Evolutionary conservation across 2,329 filamentous ascomycete species (phyloP), one percentile per base, ranked within the genome.

Genomic region (Penicillium occitanis): DNA sequence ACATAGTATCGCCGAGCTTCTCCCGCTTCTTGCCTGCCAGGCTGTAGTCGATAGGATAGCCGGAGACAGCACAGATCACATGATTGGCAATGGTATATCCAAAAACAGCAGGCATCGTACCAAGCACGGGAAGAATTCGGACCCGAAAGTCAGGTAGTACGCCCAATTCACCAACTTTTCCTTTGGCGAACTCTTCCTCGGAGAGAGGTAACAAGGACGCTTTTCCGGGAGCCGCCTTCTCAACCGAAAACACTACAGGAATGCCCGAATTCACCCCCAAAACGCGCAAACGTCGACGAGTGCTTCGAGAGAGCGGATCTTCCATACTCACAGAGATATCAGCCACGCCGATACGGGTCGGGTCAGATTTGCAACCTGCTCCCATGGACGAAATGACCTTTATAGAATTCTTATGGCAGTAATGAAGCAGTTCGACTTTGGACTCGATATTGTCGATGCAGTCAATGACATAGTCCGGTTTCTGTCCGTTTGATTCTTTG

Each of bases 401-500:
- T 30, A 98, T 82, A 1, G 85, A 83, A 74, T 92, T 86, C 68
- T 88, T 86, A 75, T 93, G 85, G 79, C 95, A 99, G 80, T 96
- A 96, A 73, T 92, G 89, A 48, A 99, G 83, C 64, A 99, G 82
- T 19, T 90, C 90, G 2, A 99, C 94, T 81, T 99, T 99, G 63
- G 92, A 96, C 61, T 97, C 92, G 69, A 99, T 98, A 75, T 99
- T 98, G 78, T 99, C 95, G 70, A 99, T 99, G 25, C 94, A 96
- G 78, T 99, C 95, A 42, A 99, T 87, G n/a, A 99, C 88, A 73
- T 90, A 99, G 72, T 94, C 90, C 1, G 93, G 93, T 72, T 84
- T 84, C 57, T 73, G 76, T n/a, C 76, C 76, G 40, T 74, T 73
- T 19, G 78, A 75, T 6, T 75, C 73, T 35, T 77, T 74, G 69